Evolutionary conservation across 441 rosid species (phyloP).

Genomic region (Croton setiger): DNA sequence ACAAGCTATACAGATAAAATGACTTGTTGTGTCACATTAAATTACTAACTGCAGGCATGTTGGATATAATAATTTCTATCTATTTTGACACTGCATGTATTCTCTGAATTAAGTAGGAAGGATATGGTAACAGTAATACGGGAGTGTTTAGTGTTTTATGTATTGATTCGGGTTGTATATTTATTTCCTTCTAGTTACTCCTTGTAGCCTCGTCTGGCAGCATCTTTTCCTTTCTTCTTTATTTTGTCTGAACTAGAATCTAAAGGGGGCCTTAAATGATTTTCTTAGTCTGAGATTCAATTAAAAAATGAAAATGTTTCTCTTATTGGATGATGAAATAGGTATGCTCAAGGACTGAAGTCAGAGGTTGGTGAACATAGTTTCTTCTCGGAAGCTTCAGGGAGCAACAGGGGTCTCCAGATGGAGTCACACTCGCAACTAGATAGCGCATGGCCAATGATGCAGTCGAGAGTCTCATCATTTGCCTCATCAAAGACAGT

Average conservation of each 20-base stretch:
- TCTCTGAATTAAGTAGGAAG: background rate
- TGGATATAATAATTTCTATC: background rate
- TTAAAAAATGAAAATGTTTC: background rate
- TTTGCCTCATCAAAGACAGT: conserved; percentile 29
- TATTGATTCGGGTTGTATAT: background rate
- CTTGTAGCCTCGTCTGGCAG: background rate
- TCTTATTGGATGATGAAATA: conserved; percentile 13
- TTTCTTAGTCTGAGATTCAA: background rate
- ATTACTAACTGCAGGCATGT: background rate
- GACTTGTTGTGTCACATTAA: background rate
- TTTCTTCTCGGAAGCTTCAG: conserved; percentile 46
- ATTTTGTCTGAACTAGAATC: background rate
- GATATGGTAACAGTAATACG: background rate
- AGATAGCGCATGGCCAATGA: conserved; percentile 42
- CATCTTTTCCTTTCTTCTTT: background rate
- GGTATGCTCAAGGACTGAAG: conserved; percentile 51
- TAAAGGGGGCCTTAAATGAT: background rate
- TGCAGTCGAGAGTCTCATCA: conserved; percentile 39
- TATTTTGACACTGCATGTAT: conserved; percentile 2
- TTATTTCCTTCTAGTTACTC: background rate
- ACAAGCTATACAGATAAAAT: background rate
- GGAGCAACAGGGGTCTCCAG: conserved; percentile 35
- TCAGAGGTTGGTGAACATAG: conserved; percentile 42
- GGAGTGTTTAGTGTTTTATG: background rate
- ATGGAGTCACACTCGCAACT: conserved; percentile 32